These are phyloP conservation scores for Picea glauca DNA, from an alignment of 75 land plant species.

Conservation along the genomic window DNA sequence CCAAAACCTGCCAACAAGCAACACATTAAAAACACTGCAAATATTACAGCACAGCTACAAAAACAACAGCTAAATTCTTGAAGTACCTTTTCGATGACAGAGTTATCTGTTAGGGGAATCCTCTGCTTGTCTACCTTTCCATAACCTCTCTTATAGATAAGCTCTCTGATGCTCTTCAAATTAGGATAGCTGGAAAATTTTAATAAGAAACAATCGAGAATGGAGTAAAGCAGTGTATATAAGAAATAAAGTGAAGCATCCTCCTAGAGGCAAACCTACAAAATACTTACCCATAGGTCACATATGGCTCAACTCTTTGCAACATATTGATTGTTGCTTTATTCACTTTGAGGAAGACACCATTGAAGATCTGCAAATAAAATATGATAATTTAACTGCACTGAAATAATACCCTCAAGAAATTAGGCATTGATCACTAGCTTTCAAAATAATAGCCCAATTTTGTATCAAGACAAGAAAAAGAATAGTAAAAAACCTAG, in stretches of 20 bases:
- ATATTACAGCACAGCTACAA: neutral
- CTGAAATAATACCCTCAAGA: neutral
- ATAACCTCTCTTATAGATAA: constrained; percentile 81
- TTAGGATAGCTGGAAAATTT: constrained; percentile 55
- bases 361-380: constrained; percentile 65
- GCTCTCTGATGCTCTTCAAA: constrained; percentile 72
- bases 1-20: constrained; percentile 34
- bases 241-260: neutral
- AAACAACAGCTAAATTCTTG: neutral
- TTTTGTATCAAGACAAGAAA: neutral
- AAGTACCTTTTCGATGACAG: constrained; percentile 64
- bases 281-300: constrained; percentile 65
- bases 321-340: constrained; percentile 80
- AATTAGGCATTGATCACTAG: too few relatives aligned
- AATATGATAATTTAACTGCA: neutral
- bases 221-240: neutral
- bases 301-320: constrained; percentile 74
- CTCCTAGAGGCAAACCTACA: neutral
- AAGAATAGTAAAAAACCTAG: neutral
- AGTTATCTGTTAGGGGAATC: constrained; percentile 65
- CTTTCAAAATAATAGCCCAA: neutral
- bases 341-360: constrained; percentile 78
- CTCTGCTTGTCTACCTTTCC: constrained; percentile 73
- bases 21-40: neutral
- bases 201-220: neutral